A percentile compares a stretch with the other conserved stretches of the same genome.
These are phyloP conservation scores for Hymenoscyphus occultus DNA, from an alignment of 2,329 filamentous ascomycete species.

Conservation along the genomic window DNA sequence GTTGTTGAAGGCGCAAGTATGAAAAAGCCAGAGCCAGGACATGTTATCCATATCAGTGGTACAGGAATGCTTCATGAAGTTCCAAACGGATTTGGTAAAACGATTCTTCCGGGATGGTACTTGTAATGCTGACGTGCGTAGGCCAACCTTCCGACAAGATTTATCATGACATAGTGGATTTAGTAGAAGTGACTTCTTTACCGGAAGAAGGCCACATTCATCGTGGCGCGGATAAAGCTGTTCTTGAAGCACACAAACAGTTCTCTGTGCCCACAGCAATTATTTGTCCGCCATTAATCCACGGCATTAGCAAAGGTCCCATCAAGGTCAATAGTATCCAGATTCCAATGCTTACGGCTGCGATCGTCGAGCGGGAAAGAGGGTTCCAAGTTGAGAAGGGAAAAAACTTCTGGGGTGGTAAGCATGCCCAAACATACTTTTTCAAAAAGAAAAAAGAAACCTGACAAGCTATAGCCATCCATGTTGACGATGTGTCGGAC, in stretches of 20 bases:
- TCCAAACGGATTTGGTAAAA: conserved; percentile 39
- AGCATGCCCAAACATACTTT: neutral
- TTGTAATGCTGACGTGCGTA: conserved; percentile 7
- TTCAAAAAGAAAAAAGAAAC: neutral
- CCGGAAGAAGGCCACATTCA: conserved; percentile 58
- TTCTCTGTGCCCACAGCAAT: conserved; percentile 54
- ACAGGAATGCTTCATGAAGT: conserved; percentile 43
- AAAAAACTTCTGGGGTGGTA: conserved; percentile 47
- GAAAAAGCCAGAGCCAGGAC: conserved; percentile 44
- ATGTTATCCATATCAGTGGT: conserved; percentile 51
- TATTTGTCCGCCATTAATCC: conserved; percentile 63
- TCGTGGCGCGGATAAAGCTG: conserved; percentile 66
- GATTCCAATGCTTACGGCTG: conserved; percentile 50
- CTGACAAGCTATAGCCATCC: conserved; percentile 42
- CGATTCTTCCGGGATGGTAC: neutral
- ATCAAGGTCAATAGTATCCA: conserved; percentile 54
- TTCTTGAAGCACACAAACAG: conserved; percentile 45
- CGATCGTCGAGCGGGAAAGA: conserved; percentile 48
- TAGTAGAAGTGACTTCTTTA: conserved; percentile 52
- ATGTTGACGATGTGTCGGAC: conserved; percentile 51
- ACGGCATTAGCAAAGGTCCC: conserved; percentile 56
- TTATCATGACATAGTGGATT: conserved; percentile 58
- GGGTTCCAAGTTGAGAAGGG: conserved; percentile 52
- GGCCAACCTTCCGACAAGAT: conserved; percentile 41
- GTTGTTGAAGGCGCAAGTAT: conserved; percentile 46